Evolutionary conservation across 2,329 filamentous ascomycete genomes (phyloP), one percentile per base, ranked within the genome.

Genomic region (Ophiocordyceps robertsii): DNA sequence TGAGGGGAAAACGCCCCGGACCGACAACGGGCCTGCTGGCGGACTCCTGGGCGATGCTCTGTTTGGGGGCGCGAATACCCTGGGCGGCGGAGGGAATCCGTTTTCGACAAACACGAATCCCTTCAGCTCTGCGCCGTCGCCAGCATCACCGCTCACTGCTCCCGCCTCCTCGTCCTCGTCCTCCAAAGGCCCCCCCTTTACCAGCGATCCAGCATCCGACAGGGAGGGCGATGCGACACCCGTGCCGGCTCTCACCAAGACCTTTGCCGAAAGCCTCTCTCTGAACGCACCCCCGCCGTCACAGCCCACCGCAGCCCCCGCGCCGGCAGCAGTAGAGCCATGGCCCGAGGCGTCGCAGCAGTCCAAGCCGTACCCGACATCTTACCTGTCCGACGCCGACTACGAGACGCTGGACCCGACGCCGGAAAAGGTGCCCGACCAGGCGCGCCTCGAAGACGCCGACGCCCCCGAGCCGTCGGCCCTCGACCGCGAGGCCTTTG

Each of bases 361-460:
- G 50, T 84, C 86, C 0, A 47, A 68, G 1, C 69, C 87, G 0
- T 96, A 89, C 62, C 82, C 86, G 1, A 66, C 74, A 29, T 84
- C 82, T 56, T 85, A 87, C 66, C 77, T 90, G 37, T 71, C 82
- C 40, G 92, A 96, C 52, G 90, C 90, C 41, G 90, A 95, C 56
- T 94, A 86, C 63, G 92, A 98, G 62, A 84, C 83, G 4, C 74
- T 96, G 24, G 85, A 86, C 47, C 78, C 50, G 53, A 68, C 57
- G 3, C 72, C 73, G 0, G 46, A 49, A 2, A 71, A 73, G 37
- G 70, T 71, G 31, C 69, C 67, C 46, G 66, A 66, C 13, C 67
- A 73, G 44, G 63, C 69, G 13, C 63, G 66, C 10, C 49, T 65
- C 14, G 61, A 65, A 39, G 61, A 62, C n/a, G 56, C 57, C 1